A percentile compares a stretch with the other conserved stretches of the same genome.
phyloP scores from a whole-genome alignment of 805 yeast species.

The Ogataea neopini region DNA sequence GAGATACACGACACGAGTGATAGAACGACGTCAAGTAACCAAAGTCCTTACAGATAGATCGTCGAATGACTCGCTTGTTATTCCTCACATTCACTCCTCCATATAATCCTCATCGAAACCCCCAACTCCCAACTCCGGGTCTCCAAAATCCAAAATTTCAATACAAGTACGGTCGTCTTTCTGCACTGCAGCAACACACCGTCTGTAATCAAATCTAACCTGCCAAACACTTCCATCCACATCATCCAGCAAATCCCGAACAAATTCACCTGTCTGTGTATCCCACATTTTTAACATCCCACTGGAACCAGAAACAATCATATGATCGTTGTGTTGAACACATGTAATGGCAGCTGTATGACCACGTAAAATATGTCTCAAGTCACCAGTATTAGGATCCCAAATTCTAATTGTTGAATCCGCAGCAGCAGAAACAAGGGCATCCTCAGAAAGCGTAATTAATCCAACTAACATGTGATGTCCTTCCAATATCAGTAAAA shows the following conservation, averaged over 20 bases:
- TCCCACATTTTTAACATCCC: slow-evolving; percentile 88
- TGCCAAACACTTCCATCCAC: slow-evolving; percentile 93
- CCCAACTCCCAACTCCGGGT: slow-evolving; percentile 20
- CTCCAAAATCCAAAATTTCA: slow-evolving; percentile 81
- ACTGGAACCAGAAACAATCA: slow-evolving; percentile 87
- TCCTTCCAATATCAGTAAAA: slow-evolving; percentile 72
- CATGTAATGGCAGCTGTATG: slow-evolving; percentile 90
- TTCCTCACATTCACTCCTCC: slow-evolving; percentile 9
- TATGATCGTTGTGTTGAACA: slow-evolving; percentile 81
- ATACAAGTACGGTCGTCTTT: slow-evolving; percentile 64
- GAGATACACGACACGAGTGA: no score
- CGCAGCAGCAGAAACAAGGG: slow-evolving; percentile 92
- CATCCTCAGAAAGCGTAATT: slow-evolving; percentile 71
- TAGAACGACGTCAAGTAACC: no score
- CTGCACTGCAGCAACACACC: slow-evolving; percentile 92
- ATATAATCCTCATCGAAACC: slow-evolving; percentile 17
- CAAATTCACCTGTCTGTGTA: slow-evolving; percentile 70
- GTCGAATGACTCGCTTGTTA: neutral
- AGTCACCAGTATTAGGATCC: slow-evolving; percentile 79
- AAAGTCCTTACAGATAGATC: no score
- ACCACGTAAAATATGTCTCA: slow-evolving; percentile 71
- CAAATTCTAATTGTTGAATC: slow-evolving; percentile 90
- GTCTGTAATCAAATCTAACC: slow-evolving; percentile 77
- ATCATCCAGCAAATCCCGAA: slow-evolving; percentile 71
- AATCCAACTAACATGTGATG: slow-evolving; percentile 91